Percentiles rank a stretch among this genome's conserved stretches.
Evolutionary conservation across 1,284 basidiomycete species (phyloP).

Genomic region (Peniophora sp.): DNA sequence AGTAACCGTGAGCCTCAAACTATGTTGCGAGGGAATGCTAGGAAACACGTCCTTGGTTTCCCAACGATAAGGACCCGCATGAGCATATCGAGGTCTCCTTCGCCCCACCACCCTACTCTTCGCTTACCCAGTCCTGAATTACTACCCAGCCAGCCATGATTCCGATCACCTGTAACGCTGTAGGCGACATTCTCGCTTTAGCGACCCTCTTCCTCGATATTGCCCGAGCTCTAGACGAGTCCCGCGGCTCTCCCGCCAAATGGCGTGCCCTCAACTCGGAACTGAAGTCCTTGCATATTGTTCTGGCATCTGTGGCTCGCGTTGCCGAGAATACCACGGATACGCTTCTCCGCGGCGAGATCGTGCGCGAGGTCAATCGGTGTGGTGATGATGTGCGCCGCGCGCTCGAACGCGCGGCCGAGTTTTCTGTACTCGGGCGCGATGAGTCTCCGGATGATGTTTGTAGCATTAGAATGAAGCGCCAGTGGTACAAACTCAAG

Average conservation of each 20-base stretch:
- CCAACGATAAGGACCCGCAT: no score
- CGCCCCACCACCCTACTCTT: no score
- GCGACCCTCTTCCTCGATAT: not conserved
- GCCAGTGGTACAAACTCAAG: not conserved
- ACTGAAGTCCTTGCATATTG: not conserved
- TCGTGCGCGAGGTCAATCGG: not conserved
- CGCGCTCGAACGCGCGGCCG: not conserved
- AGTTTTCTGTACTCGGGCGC: not conserved
- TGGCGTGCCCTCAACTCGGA: not conserved
- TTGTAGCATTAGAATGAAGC: not conserved
- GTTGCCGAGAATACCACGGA: not conserved
- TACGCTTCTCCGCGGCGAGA: not conserved
- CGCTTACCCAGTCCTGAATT: no score
- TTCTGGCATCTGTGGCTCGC: not conserved
- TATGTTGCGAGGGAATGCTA: no score
- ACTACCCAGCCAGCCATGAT: not conserved
- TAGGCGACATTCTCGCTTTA: conserved; percentile 3
- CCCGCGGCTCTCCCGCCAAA: not conserved
- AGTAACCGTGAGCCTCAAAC: no score
- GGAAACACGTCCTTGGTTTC: no score
- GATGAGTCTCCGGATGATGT: not conserved
- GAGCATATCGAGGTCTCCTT: no score
- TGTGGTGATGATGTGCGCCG: not conserved
- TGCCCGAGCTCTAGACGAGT: conserved; percentile 1
- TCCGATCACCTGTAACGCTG: conserved; percentile 3